These are phyloP conservation scores for Mrakia gelida DNA, from an alignment of 768 basidiomycete genomes.

Conservation along the genomic window DNA sequence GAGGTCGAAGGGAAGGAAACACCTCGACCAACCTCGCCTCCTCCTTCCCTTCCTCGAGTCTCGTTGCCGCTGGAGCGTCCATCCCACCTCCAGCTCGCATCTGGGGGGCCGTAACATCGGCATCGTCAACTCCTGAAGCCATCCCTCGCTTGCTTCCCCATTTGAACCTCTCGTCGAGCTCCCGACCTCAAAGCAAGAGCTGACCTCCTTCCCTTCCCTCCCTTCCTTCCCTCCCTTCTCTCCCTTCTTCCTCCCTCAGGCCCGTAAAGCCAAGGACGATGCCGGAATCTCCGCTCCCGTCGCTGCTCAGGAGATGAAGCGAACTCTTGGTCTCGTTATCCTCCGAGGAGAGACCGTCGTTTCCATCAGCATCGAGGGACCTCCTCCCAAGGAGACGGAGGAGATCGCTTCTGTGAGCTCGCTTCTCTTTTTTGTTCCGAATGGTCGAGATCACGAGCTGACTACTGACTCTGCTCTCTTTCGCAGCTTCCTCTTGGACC, in stretches of 20 bases:
- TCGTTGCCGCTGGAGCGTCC: too few relatives aligned
- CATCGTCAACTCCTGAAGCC: too few relatives aligned
- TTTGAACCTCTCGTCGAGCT: background rate
- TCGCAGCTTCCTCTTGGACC: slow-evolving; percentile 76
- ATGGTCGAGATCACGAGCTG: background rate
- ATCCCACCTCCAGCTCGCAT: too few relatives aligned
- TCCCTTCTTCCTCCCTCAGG: background rate
- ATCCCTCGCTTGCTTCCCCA: too few relatives aligned
- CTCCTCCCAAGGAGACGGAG: slow-evolving; percentile 83
- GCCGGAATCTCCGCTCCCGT: slow-evolving; percentile 21
- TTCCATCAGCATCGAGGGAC: slow-evolving; percentile 89
- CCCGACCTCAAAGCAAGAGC: background rate
- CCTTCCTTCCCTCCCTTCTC: background rate
- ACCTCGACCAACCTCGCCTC: background rate
- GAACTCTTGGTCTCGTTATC: slow-evolving; percentile 92
- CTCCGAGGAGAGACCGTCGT: slow-evolving; percentile 94
- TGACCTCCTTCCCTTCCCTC: background rate
- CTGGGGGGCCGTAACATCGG: too few relatives aligned
- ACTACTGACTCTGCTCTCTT: slow-evolving; percentile 22
- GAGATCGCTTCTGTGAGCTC: slow-evolving; percentile 74
- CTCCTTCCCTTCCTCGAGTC: too few relatives aligned
- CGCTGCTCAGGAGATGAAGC: slow-evolving; percentile 78
- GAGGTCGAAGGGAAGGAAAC: too few relatives aligned
- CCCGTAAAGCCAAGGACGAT: slow-evolving; percentile 26
- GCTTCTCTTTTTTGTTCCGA: slow-evolving; percentile 3